Base-by-base conservation (phyloP, 805 yeast genomes). In the Metschnikowia continentalis region DNA sequence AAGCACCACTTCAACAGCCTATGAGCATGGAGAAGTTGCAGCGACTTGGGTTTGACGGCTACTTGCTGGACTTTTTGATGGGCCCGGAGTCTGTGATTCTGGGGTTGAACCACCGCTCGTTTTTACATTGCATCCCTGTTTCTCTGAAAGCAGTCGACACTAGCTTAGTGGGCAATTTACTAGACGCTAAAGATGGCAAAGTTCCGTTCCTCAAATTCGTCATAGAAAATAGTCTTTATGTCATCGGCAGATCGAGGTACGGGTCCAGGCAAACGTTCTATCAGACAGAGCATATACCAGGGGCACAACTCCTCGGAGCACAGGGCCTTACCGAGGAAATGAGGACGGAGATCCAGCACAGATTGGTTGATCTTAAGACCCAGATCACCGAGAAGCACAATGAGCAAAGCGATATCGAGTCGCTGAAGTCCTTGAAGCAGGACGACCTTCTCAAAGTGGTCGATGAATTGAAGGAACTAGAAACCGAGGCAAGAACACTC, bases 41-140 rank as follows among this genome's bases (percentile, higher is more conserved):
- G 30, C 35, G 50, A 0, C 65, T 72, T 20, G 96, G 96, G 0
- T 90, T 94, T 65, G 96, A 88, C 49, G 94, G 96, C 0, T 88
- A 81, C 60, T 57, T 90, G 23, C 66, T 78, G 2, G 97, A 94
- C 59, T 81, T 81, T 54, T 61, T 92, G 2, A 66, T 69, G 2
- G 98, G 96, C 0, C 96, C 96, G 1, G 61, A 66, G 5, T 78
- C 79, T 8, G 95, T 92, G 1, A 62, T 89, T 46, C 75, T 77
- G 48, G 89, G 87, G 90, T 73, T 91, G 32, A 82, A 86, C 55
- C 83, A 80, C 54, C 66, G 70, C 11, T 63, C 74, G 10, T 69
- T 71, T 48, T 74, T 77, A 42, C 66, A 70, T 36, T 64, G 82
- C 15, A 79, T 88, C 30, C 97, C 97, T 0, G 83, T 86, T 5